These are phyloP conservation scores for Epichloe gansuensis DNA, from an alignment of 2,329 filamentous ascomycete species.

Conservation along the genomic window DNA sequence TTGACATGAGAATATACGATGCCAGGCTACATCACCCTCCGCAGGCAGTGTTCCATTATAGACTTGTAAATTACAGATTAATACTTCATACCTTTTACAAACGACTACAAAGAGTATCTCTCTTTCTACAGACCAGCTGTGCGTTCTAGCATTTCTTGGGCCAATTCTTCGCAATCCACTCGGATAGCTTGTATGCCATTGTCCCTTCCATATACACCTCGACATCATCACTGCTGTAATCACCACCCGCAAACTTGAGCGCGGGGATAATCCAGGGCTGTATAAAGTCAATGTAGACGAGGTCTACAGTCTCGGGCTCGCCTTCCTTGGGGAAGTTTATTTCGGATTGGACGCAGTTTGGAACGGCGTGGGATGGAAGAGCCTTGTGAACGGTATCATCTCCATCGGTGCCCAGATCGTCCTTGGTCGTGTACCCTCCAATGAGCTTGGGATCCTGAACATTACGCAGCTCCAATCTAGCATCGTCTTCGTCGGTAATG, in stretches of 20 bases:
- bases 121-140: background rate
- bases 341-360: slow-evolving; percentile 68
- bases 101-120: background rate
- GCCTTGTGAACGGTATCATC: slow-evolving; percentile 77
- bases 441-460: slow-evolving; percentile 25
- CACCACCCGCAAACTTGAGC: slow-evolving; percentile 46
- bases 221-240: slow-evolving; percentile 36
- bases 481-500: slow-evolving; percentile 9
- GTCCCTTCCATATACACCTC: slow-evolving; percentile 38
- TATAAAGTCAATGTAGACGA: slow-evolving; percentile 88
- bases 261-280: slow-evolving; percentile 69
- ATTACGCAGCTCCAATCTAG: slow-evolving; percentile 20
- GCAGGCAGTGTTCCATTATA: too few species aligned
- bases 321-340: slow-evolving; percentile 45
- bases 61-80: too few species aligned
- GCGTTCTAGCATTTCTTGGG: slow-evolving; percentile 27
- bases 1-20: too few species aligned
- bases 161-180: slow-evolving; percentile 50
- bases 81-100: background rate
- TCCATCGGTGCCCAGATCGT: slow-evolving; percentile 71
- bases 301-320: slow-evolving; percentile 61
- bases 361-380: slow-evolving; percentile 63
- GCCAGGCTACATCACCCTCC: too few species aligned
- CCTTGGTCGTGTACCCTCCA: slow-evolving; percentile 73
- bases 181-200: slow-evolving; percentile 41